Evolutionary conservation across 2,329 filamentous ascomycete genomes (phyloP), one percentile per base, ranked within the genome.

Genomic region (Ascochyta lentis): DNA sequence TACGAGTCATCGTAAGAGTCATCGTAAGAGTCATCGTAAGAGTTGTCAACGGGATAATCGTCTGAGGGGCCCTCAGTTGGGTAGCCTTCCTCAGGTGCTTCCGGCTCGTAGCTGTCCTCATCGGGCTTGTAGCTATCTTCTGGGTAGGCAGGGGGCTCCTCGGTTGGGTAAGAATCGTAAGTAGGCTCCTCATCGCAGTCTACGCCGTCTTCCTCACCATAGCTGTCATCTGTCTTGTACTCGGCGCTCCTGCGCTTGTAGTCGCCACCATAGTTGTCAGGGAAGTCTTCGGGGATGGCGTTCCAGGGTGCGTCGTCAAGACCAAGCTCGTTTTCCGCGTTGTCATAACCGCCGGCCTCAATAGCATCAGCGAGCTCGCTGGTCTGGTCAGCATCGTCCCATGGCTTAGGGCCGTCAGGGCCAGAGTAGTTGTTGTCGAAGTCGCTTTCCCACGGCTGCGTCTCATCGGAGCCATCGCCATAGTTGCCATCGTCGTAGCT

Each of bases 341-440:
- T 2, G 19, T 55, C 53, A 13, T 46, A 55, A 15, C 42, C 46
- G 6, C 37, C 37, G 2, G 23, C 35, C 3, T 55, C 46, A 8
- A 55, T 55, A 1, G 53, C 46, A 26, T 55, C 53, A n/a, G 53
- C 53, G 4, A 46, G 42, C 10, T 50, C 46, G 29, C 33, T 41
- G 13, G 46, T 55, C 23, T 41, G 40, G 8, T 50, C 41, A 10
- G 29, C 35, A 10, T 55, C 53, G 27, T 55, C 53, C 53, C 53
- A 55, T 4, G 53, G 53, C 29, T 46, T 45, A 2, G 53, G 53
- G 15, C 53, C 47, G 16, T 55, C 46, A 3, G 53, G 42, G 27
- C 40, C 43, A 8, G 37, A 35, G 48, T 56, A 56, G 33, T 52
- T 51, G 42, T 35, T 56, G 48, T 51, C 54, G n/a, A 49, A 48